These are phyloP conservation scores for Pseudogymnoascus sp. DNA, from an alignment of 2,329 filamentous ascomycete genomes.

Conservation along the genomic window DNA sequence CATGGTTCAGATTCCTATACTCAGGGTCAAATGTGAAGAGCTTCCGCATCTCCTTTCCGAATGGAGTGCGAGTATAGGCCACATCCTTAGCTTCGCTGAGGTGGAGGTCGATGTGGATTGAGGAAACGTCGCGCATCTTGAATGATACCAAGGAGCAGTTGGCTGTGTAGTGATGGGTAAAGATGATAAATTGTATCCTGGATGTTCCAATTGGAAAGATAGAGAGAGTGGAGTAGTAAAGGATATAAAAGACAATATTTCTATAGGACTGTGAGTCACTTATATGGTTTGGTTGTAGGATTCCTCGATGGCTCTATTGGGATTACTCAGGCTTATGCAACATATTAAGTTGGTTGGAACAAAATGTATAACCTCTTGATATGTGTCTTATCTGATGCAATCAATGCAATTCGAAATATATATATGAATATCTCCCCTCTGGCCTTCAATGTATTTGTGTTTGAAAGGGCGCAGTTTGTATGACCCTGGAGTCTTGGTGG, in stretches of 20 bases:
- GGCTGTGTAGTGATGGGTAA: not conserved
- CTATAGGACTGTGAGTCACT: not conserved
- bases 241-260: not conserved
- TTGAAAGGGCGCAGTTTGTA: not conserved
- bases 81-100: constrained; percentile 11
- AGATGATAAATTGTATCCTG: not conserved
- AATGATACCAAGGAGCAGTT: not conserved
- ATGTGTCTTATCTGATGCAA: not conserved
- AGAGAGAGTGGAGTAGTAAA: not conserved
- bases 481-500: not conserved
- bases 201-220: not conserved
- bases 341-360: not conserved
- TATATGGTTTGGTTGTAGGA: not conserved
- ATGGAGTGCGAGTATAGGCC: constrained; percentile 23
- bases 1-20: constrained; percentile 32
- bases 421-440: not conserved
- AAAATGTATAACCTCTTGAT: not conserved
- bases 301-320: not conserved
- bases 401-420: not conserved
- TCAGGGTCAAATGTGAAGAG: constrained; percentile 28
- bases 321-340: not conserved
- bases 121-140: constrained; percentile 19
- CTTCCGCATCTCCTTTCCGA: constrained; percentile 29
- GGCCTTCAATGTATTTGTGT: not conserved
- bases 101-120: constrained; percentile 4